Evolutionary conservation across 2,329 filamentous ascomycete genomes (phyloP).

Genomic region (Sporothrix globosa): DNA sequence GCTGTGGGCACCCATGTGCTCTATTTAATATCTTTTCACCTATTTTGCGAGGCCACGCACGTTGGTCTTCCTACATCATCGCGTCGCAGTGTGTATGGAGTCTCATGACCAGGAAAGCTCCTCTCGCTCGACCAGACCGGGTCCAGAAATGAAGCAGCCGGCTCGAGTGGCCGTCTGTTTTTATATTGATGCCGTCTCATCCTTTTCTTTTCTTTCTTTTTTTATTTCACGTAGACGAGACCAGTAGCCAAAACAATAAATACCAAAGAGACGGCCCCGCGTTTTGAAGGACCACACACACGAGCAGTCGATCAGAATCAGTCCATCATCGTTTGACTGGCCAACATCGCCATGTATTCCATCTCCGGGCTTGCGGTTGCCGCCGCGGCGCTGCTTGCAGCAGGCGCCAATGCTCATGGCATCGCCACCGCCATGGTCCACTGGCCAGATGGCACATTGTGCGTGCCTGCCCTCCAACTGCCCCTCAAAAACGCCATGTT

Average conservation of each 20-base stretch:
- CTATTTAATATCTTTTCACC: not conserved
- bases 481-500: slow-evolving; percentile 22
- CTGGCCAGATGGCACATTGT: slow-evolving; percentile 40
- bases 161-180: not conserved
- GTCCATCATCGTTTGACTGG: not conserved
- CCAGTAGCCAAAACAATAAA: not conserved
- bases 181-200: not conserved
- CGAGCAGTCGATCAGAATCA: too few species aligned
- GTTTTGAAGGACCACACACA: not conserved
- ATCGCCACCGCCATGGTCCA: slow-evolving; percentile 41
- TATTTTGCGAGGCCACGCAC: not conserved
- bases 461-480: slow-evolving; percentile 22
- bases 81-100: not conserved
- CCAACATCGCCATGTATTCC: not conserved
- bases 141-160: not conserved
- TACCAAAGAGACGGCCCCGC: not conserved
- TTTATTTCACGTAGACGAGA: not conserved
- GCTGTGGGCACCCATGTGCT: not conserved
- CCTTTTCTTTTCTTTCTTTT: not conserved
- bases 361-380: slow-evolving; percentile 22
- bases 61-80: not conserved
- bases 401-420: slow-evolving; percentile 38
- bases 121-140: slow-evolving; percentile 4
- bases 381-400: slow-evolving; percentile 34
- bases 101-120: not conserved